Conservation (phyloP, 2,329 filamentous ascomycete genomes). For the Ilyonectria robusta region DNA sequence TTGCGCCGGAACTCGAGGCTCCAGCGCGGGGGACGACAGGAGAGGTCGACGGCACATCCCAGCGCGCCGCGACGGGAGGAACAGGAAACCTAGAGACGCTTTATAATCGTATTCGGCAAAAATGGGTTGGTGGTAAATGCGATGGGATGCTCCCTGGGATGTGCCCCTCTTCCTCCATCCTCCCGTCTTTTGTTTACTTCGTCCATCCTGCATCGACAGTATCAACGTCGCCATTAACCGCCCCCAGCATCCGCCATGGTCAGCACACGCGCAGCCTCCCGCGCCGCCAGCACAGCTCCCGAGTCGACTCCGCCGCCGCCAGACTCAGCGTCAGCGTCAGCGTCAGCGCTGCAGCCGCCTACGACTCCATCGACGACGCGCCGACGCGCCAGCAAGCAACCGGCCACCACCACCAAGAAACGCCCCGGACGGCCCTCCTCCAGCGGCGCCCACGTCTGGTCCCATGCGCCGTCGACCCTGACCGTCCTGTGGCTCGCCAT, state of each 20-base stretch:
- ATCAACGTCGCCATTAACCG: constrained; percentile 15
- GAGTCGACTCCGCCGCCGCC: constrained; percentile 37
- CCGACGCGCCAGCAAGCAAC: constrained; percentile 33
- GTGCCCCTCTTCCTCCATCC: neutral
- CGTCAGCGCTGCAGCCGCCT: constrained; percentile 26
- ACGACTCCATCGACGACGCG: constrained; percentile 34
- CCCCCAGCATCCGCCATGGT: constrained; percentile 49
- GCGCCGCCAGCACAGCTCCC: constrained; percentile 48
- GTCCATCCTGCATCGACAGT: neutral
- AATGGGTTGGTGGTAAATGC: neutral
- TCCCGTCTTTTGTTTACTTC: constrained; percentile 3
- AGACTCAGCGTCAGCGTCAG: constrained; percentile 29
- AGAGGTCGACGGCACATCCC: neutral
- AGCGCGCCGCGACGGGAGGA: neutral
- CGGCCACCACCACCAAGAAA: constrained; percentile 32
- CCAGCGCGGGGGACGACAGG: neutral
- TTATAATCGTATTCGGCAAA: constrained; percentile 23
- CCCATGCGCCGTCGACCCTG: constrained; percentile 61
- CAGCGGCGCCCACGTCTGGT: constrained; percentile 48
- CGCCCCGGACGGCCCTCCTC: constrained; percentile 23
- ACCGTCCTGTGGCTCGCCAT: constrained; percentile 79
- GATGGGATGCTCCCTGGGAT: neutral
- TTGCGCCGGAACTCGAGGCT: neutral
- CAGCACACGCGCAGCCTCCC: constrained; percentile 55
- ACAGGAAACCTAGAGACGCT: neutral